These are phyloP conservation scores for Microbotryum lychnidis-dioicae DNA, from an alignment of 1,284 basidiomycete genomes.

Conservation along the genomic window DNA sequence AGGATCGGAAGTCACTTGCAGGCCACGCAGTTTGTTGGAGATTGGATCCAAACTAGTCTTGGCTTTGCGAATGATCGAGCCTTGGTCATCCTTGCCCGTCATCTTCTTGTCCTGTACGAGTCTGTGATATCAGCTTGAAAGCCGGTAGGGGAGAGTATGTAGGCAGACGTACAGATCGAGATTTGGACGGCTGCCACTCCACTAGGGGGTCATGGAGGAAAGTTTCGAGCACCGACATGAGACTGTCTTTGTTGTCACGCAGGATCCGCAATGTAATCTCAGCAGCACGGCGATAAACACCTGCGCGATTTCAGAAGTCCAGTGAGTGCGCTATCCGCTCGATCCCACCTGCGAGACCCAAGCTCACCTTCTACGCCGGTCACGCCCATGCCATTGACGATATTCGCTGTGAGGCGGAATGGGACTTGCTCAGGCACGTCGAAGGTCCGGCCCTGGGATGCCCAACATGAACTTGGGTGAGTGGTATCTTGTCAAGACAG, in stretches of 20 bases:
- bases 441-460: slow-evolving; percentile 64
- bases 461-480: neutral
- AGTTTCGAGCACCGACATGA: slow-evolving; percentile 94
- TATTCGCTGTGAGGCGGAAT: slow-evolving; percentile 90
- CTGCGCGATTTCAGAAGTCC: slow-evolving; percentile 40
- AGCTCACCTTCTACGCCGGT: slow-evolving; percentile 77
- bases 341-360: no score
- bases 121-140: neutral
- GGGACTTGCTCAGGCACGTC: slow-evolving; percentile 90
- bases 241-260: slow-evolving; percentile 80
- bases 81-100: slow-evolving; percentile 35
- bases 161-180: neutral
- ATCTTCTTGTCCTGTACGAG: neutral
- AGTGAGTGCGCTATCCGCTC: neutral
- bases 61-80: slow-evolving; percentile 31
- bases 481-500: no score
- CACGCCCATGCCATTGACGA: slow-evolving; percentile 87
- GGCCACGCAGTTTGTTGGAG: slow-evolving; percentile 70
- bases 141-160: neutral
- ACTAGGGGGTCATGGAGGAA: slow-evolving; percentile 97
- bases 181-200: slow-evolving; percentile 75
- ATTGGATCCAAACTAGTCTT: slow-evolving; percentile 66
- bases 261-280: slow-evolving; percentile 85
- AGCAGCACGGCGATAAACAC: slow-evolving; percentile 84
- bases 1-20: slow-evolving; percentile 49